Base-by-base conservation (phyloP, 208 protist genomes). In the Angomonas deanei region DNA sequence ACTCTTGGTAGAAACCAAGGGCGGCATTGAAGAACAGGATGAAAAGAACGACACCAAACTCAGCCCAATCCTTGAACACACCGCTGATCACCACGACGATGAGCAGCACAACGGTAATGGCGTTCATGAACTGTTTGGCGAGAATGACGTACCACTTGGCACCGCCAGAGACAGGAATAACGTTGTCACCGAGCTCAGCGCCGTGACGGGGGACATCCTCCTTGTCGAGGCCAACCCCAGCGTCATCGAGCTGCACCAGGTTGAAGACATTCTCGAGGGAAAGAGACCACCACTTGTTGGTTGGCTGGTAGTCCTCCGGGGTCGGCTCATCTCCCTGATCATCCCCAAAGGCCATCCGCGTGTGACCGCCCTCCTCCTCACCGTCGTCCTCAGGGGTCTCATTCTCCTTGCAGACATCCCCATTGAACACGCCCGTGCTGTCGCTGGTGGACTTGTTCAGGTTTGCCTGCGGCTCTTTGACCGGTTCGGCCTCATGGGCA, bases 1-100 rank as follows among this genome's bases (percentile, higher is more conserved):
- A 92, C 71, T 96, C 88, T 69, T 96, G 91, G 61, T 92, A 92
- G 61, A 94, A 92, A 47, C 87, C 91, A 26, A 96, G 77, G 15
- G 78, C 42, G 31, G 82, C 84, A 64, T 96, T 96, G 70, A 94
- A 91, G 50, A 94, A 42, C n/a, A 96, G 68, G 50, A 96, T 77
- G 54, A 87, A 82, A 42, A 88, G 60, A 23, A 96, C 86, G 6
- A 96, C 80, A 38, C 81, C 86, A 48, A 92, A 88, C 72, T 96
- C 91, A 11, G 82, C 85, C 85, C 85, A 96, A 65, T 96, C 86
- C 64, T 78, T 68, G 53, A 93, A 91, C 42, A 89, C 64, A 46
- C 58, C 83, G 59, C 78, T 87, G 57, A 94, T 93, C 28, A 92
- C 72, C 59, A 88, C 78, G 33, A 94, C 86, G 50, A 93, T 86